Evolutionary conservation across 2,329 filamentous ascomycete species (phyloP), one percentile per base, ranked within the genome.

Genomic region (Raffaelea ambrosiae): DNA sequence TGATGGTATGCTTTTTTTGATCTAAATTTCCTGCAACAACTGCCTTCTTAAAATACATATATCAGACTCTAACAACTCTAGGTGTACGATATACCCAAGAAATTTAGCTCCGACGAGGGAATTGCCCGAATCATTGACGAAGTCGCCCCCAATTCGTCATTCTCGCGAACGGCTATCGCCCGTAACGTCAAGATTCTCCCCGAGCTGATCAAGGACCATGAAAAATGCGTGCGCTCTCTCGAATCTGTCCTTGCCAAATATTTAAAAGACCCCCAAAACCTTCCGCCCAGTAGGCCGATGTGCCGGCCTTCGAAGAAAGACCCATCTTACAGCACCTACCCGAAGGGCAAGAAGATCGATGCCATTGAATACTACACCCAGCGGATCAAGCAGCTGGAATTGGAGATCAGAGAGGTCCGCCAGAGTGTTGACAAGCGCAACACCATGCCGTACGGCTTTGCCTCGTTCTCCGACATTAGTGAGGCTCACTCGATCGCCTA

Each of bases 111-210:
- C 1, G 90, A 97, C 57, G 90, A 96, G 63, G 93, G 91, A 19
- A 83, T 98, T 48, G 77, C 88, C 29, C 79, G 85, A 51, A 77
- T 98, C 50, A 87, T 89, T 23, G 89, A 96, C 54, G 72, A 82
- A 51, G 76, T 93, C 36, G 86, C 84, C 22, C 87, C 87, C 1
- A 86, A 83, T 21, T 84, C 86, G 11, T 86, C 85, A 11, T 80
- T 89, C 48, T 87, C 89, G 3, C 77, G 86, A 53, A 88, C 85
- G 19, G 84, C 87, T 11, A 84, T 97, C 57, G 90, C 88, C 21
- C 81, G 93, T 53, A 96, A 97, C 58, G 89, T 96, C 53, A 95
- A 91, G 63, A 83, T 91, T 36, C 73, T 98, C 13, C 93, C 93
- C 11, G 75, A 84, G 18, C 70, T 97, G 49, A 93, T 98, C 52